Conservation (phyloP, 345 rosid genomes). For the Arabidopsis arenosa region DNA sequence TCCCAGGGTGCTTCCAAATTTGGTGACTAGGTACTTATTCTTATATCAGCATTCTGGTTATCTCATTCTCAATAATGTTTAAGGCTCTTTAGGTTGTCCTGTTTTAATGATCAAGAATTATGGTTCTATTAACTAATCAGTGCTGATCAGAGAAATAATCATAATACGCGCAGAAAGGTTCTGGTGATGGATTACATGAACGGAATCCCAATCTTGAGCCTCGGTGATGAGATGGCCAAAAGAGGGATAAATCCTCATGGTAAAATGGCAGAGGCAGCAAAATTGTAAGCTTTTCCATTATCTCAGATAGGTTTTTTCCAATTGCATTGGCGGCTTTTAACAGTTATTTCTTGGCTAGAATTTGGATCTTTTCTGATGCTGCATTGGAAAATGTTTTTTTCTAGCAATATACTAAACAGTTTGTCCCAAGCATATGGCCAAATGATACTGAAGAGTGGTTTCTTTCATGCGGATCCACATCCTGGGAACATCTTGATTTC, state of each 20-base stretch:
- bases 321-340: not conserved
- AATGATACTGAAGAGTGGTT: constrained; percentile 98
- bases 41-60: not conserved
- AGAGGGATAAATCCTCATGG: constrained; percentile 89
- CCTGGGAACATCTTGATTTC: constrained; percentile 96
- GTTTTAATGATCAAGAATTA: constrained; percentile 12
- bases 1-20: constrained; percentile 63
- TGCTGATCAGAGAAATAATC: constrained; percentile 18
- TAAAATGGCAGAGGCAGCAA: constrained; percentile 83
- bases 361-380: constrained; percentile 28
- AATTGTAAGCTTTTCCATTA: constrained; percentile 69
- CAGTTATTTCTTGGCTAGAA: constrained; percentile 1
- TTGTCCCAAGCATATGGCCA: constrained; percentile 91
- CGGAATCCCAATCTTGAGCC: constrained; percentile 90
- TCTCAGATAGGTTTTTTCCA: constrained; percentile 32
- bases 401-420: constrained; percentile 88
- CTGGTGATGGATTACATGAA: constrained; percentile 90
- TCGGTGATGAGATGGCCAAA: constrained; percentile 87
- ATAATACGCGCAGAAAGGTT: constrained; percentile 60
- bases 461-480: constrained; percentile 99
- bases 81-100: not conserved
- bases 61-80: constrained; percentile 1
- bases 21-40: constrained; percentile 71
- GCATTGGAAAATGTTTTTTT: not conserved
- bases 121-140: not conserved